These are phyloP conservation scores for Gentiana dahurica DNA, from an alignment of 257 asterid species.

Conservation along the genomic window DNA sequence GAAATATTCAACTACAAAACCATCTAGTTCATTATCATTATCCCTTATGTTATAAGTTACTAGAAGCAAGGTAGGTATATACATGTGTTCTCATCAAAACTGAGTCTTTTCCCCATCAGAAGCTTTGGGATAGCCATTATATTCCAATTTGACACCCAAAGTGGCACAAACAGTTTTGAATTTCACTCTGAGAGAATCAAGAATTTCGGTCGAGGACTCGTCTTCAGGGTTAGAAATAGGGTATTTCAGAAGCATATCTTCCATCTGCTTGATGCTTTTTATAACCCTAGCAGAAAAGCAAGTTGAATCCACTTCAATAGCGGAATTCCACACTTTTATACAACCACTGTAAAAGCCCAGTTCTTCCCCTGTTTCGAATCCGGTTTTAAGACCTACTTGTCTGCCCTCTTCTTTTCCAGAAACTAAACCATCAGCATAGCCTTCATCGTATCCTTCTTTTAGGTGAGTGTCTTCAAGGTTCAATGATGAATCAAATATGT, in stretches of 20 bases:
- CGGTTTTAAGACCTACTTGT: slow-evolving; percentile 45
- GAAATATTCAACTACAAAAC: too few relatives aligned
- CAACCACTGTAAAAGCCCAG: slow-evolving; percentile 51
- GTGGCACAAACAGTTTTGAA: slow-evolving; percentile 53
- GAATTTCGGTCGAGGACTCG: slow-evolving; percentile 38
- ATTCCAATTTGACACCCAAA: slow-evolving; percentile 42
- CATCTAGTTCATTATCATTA: too few relatives aligned
- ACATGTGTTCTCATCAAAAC: slow-evolving; percentile 4
- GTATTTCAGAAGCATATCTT: slow-evolving; percentile 35
- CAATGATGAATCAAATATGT: slow-evolving; percentile 43
- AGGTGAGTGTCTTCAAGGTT: slow-evolving; percentile 44
- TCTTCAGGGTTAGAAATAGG: slow-evolving; percentile 53
- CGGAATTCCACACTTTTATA: slow-evolving; percentile 34
- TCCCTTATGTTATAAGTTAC: too few relatives aligned
- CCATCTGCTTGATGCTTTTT: slow-evolving; percentile 50
- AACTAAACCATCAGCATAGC: slow-evolving; percentile 43
- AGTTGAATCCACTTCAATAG: slow-evolving; percentile 37
- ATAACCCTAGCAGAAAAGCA: slow-evolving; percentile 39
- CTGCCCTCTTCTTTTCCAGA: slow-evolving; percentile 51
- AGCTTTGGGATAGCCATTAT: slow-evolving; percentile 25
- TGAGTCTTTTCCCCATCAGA: slow-evolving; percentile 10
- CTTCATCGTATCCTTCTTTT: slow-evolving; percentile 47
- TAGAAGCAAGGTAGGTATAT: not conserved
- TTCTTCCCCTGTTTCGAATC: slow-evolving; percentile 59
- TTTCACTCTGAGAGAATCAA: slow-evolving; percentile 52